Evolutionary conservation across 768 basidiomycete species (phyloP), one percentile per base, ranked within the genome.

Genomic region (Tylopilus sp.): DNA sequence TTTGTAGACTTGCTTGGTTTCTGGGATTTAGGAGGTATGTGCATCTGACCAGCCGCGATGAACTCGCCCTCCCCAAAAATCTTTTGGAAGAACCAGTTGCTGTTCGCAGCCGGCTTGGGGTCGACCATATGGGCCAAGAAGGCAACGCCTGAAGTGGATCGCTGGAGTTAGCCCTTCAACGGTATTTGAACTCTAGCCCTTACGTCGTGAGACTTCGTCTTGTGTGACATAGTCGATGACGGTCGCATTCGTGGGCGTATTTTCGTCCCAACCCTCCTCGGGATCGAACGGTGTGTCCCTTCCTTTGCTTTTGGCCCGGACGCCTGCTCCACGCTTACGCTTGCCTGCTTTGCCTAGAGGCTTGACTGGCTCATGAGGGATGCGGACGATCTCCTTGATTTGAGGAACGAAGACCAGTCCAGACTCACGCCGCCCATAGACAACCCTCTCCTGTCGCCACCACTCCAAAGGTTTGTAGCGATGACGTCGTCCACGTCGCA

Each of bases 381-480:
- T 62, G 44, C 79, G 72, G 50, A 83, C 63, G 48, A 94, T 76
- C 67, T 83, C 77, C 64, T 82, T 75, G 62, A 92, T 86, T 61
- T 76, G 78, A 1, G 87, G 76, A 11, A 88, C 84, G 23, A 80
- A 74, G 20, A 78, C 71, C 9, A 70, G 55, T 21, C 74, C 79
- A 7, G 76, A 75, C 9, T 76, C 71, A 12, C 79, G 76, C 20
- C 83, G 79, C 6, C 86, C 86, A 60, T 92, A 98, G 2, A 94
- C 84, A 21, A 92, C 79, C 55, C 83, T 86, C 71, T 98, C 95
- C 58, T 83, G 82, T n/a, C 93, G 81, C 95, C 95, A 98, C 75
- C 79, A 95, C 36, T 91, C 88, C 31, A 98, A 74, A 4, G 95
- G 95, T 44, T 72, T 71, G 59, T 81, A 83, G 28, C 82, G 81